phyloP scores from a whole-genome alignment of 2,329 filamentous ascomycete genomes.

The Samsoniella hepiali region DNA sequence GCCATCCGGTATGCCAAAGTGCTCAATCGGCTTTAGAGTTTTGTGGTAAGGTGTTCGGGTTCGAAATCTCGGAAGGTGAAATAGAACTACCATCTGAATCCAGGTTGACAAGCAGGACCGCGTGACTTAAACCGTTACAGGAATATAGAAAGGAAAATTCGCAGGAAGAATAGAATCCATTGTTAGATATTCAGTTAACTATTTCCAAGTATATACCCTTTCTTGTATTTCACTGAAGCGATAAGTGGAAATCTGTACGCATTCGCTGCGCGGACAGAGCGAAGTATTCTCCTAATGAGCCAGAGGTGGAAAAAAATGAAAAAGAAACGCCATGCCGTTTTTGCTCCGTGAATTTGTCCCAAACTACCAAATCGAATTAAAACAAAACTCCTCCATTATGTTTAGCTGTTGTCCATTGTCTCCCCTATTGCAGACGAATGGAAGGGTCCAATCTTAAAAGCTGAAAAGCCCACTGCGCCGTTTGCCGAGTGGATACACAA shows the following conservation, averaged over 20 bases:
- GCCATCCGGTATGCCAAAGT: neutral
- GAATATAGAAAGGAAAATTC: too few species aligned
- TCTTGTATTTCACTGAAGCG: neutral
- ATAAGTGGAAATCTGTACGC: neutral
- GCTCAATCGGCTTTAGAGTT: neutral
- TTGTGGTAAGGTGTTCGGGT: neutral
- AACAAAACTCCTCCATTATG: constrained; percentile 9
- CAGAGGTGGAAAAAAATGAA: neutral
- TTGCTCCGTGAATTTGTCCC: neutral
- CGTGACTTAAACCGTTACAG: too few species aligned
- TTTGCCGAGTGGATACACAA: constrained; percentile 57
- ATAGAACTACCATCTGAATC: too few species aligned
- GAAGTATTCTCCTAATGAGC: neutral
- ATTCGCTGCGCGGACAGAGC: neutral
- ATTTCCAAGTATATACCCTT: neutral
- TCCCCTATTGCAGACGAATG: neutral
- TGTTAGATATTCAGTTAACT: neutral
- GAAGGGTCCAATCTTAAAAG: constrained; percentile 35
- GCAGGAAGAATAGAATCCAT: neutral
- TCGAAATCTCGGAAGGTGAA: neutral
- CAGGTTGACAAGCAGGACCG: too few species aligned
- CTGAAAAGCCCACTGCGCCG: constrained; percentile 55
- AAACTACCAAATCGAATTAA: neutral
- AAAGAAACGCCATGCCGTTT: neutral
- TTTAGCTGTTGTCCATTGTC: neutral